Base-by-base conservation (phyloP, 768 basidiomycete genomes). In the Amanita fuliginea region DNA sequence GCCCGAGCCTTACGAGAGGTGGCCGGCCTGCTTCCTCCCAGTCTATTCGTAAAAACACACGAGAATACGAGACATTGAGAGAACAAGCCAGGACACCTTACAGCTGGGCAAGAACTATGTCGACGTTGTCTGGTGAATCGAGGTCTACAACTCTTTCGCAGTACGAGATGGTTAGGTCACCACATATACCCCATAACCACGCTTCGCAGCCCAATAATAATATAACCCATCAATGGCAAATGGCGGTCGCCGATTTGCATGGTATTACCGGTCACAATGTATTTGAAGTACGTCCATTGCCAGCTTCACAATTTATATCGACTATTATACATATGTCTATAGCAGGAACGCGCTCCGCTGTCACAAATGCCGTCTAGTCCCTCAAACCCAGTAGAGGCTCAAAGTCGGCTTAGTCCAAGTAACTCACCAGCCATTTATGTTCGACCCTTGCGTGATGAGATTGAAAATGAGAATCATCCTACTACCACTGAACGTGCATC, bases 161-260 rank as follows among this genome's bases (percentile, higher is more conserved):
- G 28, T 65, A 63, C 37, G 68, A 69, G 24, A 61, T 71, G 21
- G 60, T 71, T 16, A 60, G 61, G 24, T 62, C 67, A 14, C 68
- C 67, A 33, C 36, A 36, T 6, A 22, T 21, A 16, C 24, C 39
- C 18, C 6, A 35, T 10, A 30, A 30, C 26, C 32, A 26, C 13
- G 8, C 19, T 47, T 9, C 21, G 26, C 57, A 54, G 24, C 56
- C 64, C 1, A 57, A 66, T 46, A 57, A 66, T 46, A 53, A 56
- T 24, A 64, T 65, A 10, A 64, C 56, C 9, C 62, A 63, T 22
- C 60, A 67, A 37, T 67, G 67, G 66, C 56, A 65, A 4, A 53
- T 54, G 7, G 60, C 61, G 7, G 67, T 65, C 36, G 43, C 59
- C 2, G 59, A 60, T 33, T 51, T 57, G 30, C 22, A 60, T n/a